Evolutionary conservation across 208 protist genomes (phyloP), one percentile per base, ranked within the genome.

Genomic region (Angomonas ambiguus): DNA sequence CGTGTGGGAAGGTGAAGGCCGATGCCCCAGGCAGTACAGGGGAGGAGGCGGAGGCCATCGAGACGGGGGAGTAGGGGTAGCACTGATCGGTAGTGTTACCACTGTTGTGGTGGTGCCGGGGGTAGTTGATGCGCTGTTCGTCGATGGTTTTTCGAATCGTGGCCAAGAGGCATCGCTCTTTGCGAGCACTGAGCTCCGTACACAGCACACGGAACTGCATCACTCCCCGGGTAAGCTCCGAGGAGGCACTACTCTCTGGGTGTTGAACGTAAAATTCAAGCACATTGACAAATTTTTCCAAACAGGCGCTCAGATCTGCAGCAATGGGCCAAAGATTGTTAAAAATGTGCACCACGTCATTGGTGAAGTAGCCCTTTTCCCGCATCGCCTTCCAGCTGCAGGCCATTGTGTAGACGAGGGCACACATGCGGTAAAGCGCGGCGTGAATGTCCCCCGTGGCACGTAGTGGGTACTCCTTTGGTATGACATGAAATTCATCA

Each of bases 321-420:
- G 74, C 68, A 28, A 92, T 62, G 6, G 86, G 86, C 24, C 75
- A 59, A 6, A 92, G 20, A 67, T 88, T 88, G 66, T 80, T 77
- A 18, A 92, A 65, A 27, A 92, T 79, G 62, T 83, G 82, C 2
- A 79, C 51, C 69, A 88, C 74, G 49, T 86, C 82, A 2, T 45
- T 32, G 22, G 86, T 88, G 42, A 92, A 92, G 65, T 92, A 92
- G 22, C 76, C 79, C 57, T 88, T 88, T 28, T 87, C 86, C 0
- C 82, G 74, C 86, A 92, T 88, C 32, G 78, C 67, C 74, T 88
- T 86, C 82, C 86, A 92, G 33, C 80, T 71, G 51, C 86, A 88
- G 20, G 80, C 62, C 82, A 92, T 92, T 0, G 72, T 85, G 64
- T 88, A 88, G 34, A 92, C 65, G 25, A 92, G 71, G 20, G 74